Percentiles rank a stretch among this genome's conserved stretches.
phyloP scores from a whole-genome alignment of 2,329 filamentous ascomycete genomes.

The Chrysoporthe austroafricana region DNA sequence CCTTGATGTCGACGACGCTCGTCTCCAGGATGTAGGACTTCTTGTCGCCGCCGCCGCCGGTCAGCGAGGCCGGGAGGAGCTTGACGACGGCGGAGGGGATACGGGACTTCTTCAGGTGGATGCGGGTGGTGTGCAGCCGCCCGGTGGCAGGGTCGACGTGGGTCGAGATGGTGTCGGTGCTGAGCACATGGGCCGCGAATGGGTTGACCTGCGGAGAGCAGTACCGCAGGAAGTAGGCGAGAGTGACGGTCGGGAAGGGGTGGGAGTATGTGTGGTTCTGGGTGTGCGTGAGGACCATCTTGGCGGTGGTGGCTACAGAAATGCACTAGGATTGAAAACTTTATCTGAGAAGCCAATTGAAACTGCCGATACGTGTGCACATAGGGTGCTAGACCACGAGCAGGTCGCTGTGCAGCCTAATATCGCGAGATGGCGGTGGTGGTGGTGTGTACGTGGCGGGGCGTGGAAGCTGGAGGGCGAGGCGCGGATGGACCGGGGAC shows the following conservation, averaged over 20 bases:
- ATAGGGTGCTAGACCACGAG: background rate
- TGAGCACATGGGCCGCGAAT: slow-evolving; percentile 80
- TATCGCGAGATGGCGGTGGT: slow-evolving; percentile 2
- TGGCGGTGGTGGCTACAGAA: slow-evolving; percentile 34
- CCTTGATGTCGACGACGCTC: slow-evolving; percentile 75
- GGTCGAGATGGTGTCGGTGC: slow-evolving; percentile 79
- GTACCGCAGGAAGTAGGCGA: slow-evolving; percentile 89
- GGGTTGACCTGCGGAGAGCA: slow-evolving; percentile 73
- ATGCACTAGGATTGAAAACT: background rate
- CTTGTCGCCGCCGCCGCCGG: slow-evolving; percentile 68
- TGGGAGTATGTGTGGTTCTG: slow-evolving; percentile 77
- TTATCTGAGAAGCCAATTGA: background rate
- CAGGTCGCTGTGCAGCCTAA: background rate
- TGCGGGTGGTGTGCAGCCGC: slow-evolving; percentile 75
- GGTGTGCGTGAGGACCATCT: slow-evolving; percentile 66
- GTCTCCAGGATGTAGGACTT: slow-evolving; percentile 82
- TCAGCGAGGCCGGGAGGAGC: slow-evolving; percentile 70
- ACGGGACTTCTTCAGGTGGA: slow-evolving; percentile 82
- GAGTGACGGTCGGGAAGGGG: slow-evolving; percentile 81
- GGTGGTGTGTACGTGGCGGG: slow-evolving; percentile 12
- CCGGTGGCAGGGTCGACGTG: slow-evolving; percentile 74
- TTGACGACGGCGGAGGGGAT: slow-evolving; percentile 76
- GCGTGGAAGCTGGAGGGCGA: slow-evolving; percentile 7
- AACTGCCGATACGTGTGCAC: background rate
- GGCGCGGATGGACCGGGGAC: background rate